Evolutionary conservation across 1,284 basidiomycete genomes (phyloP), one percentile per base, ranked within the genome.

Genomic region (Sanghuangporus sanghuang): DNA sequence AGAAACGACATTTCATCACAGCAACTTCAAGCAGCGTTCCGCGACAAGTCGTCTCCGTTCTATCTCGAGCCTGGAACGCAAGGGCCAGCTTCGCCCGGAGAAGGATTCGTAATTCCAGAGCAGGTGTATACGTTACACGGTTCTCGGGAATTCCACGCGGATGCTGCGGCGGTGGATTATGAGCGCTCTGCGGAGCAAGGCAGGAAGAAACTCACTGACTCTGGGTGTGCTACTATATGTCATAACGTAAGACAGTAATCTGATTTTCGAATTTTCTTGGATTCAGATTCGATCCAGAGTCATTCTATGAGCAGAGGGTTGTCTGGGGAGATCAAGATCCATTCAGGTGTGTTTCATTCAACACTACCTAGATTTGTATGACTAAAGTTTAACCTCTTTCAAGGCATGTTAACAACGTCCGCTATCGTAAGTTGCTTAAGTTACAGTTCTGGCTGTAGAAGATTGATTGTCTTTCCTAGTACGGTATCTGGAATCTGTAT

Each of bases 401-500:
- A 62, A 91, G 89, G 70, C 89, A 92, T 69, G 87, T 91, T 35
- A 91, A 91, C 68, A 92, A 92, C 68, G 86, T 83, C 21, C 83
- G 82, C 64, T 91, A 92, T 69, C 75, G 88, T 83, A 32, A 78
- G 83, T 9, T 89, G 85, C 71, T 81, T 16, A 8, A 16, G 36
- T 21, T 11, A 6, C 9, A 8, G 9, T 42, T 6, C 8, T 44
- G 42, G 11, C n/a, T 36, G 6, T 42, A 5, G n/a, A 50, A 50
- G 21, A 60, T 55, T 40, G 9, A 12, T n/a, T 32, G 27, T 32
- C 27, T 18, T 9, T n/a, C 16, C 23, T 12, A 66, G 65, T 66
- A 39, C 53, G 62, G 21, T 66, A 60, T 18, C 44, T 91, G 66
- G 87, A 90, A 76, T 88, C 87, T 35, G 86, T 85, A 61, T 68